Percentiles rank a stretch among this genome's conserved stretches.
phyloP scores from a whole-genome alignment of 2,329 filamentous ascomycete species.

The Lasiodiplodia citricola region DNA sequence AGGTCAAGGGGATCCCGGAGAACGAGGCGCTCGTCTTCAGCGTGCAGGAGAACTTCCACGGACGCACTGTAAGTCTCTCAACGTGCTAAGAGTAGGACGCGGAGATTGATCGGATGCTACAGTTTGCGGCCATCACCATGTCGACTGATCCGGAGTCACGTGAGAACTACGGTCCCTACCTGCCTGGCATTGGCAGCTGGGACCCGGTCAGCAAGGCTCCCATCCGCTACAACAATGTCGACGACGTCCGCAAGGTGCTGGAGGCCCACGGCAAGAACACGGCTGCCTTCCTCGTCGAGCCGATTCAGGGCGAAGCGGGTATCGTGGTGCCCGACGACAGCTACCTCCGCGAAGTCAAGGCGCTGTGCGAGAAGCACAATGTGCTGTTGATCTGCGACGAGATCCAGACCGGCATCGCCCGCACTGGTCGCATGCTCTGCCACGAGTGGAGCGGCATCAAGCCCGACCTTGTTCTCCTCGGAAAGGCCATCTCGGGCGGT shows the following conservation, averaged over 20 bases:
- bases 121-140: constrained; percentile 95
- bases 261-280: constrained; percentile 82
- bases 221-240: constrained; percentile 86
- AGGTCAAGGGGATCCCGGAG: constrained; percentile 86
- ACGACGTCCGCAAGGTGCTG: constrained; percentile 78
- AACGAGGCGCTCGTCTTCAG: constrained; percentile 84
- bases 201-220: constrained; percentile 76
- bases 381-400: constrained; percentile 97
- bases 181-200: constrained; percentile 82
- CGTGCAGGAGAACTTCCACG: constrained; percentile 93
- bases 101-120: constrained; percentile 10
- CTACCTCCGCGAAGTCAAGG: constrained; percentile 81
- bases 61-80: constrained; percentile 74
- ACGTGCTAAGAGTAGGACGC: background rate
- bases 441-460: constrained; percentile 94
- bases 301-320: constrained; percentile 96
- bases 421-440: constrained; percentile 92
- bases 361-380: constrained; percentile 92
- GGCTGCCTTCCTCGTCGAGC: constrained; percentile 92
- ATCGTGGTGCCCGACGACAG: constrained; percentile 92
- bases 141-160: constrained; percentile 94
- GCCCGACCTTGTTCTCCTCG: constrained; percentile 91
- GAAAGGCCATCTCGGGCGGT: constrained; percentile 96
- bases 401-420: constrained; percentile 96
- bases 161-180: constrained; percentile 95